Conservation (phyloP, 2,329 filamentous ascomycete genomes). For the Aspergillus fumigatiaffinis region DNA sequence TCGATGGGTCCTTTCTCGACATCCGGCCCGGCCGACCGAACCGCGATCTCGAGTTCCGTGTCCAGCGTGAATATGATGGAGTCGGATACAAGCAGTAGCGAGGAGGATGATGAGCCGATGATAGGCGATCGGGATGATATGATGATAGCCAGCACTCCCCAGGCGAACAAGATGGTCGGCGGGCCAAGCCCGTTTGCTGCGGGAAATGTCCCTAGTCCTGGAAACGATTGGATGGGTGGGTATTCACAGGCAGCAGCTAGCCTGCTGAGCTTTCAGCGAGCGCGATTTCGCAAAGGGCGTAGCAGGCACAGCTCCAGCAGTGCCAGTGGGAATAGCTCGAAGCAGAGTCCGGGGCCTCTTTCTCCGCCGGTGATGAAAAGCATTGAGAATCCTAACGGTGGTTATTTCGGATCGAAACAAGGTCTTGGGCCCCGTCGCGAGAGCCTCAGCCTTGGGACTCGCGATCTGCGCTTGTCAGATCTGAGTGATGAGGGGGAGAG, state of each 20-base stretch:
- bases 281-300: constrained; percentile 54
- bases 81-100: constrained; percentile 71
- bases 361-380: constrained; percentile 67
- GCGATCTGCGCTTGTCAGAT: constrained; percentile 76
- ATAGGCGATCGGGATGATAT: constrained; percentile 71
- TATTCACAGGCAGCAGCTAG: constrained; percentile 68
- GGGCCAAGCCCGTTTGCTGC: constrained; percentile 45
- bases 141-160: constrained; percentile 73
- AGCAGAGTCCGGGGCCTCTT: constrained; percentile 64
- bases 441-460: constrained; percentile 85
- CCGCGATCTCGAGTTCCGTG: constrained; percentile 72
- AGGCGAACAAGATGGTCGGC: constrained; percentile 58
- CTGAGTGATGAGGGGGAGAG: constrained; percentile 75
- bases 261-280: constrained; percentile 73
- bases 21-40: constrained; percentile 65
- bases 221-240: constrained; percentile 60
- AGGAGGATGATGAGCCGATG: constrained; percentile 58
- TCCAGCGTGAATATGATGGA: constrained; percentile 76
- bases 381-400: constrained; percentile 49
- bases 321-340: constrained; percentile 66
- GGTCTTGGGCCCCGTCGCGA: constrained; percentile 64
- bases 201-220: constrained; percentile 48
- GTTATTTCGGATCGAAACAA: constrained; percentile 53
- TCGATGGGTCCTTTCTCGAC: constrained; percentile 65
- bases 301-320: constrained; percentile 65